Percentiles rank a stretch among this genome's conserved stretches.
These are phyloP conservation scores for Rostrohypoxylon terebratum DNA, from an alignment of 495 filamentous ascomycete species.

Conservation along the genomic window DNA sequence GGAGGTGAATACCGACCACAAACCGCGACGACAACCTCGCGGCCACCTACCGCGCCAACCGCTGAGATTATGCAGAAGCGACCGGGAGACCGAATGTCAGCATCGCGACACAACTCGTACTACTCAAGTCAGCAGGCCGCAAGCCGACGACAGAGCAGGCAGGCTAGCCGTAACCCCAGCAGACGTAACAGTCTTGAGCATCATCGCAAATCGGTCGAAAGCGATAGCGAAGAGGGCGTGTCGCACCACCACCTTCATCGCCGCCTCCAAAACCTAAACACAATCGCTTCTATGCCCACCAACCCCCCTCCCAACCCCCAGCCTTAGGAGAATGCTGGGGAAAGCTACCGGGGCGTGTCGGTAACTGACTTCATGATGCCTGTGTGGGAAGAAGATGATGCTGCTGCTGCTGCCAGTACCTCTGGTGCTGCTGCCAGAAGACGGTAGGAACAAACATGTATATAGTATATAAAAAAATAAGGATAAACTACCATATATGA, in stretches of 20 bases:
- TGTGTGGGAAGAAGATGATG: conserved; percentile 13
- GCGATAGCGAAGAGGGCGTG: conserved; percentile 29
- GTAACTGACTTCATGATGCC: neutral
- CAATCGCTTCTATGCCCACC: conserved; percentile 37
- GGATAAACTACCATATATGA: conserved; percentile 13
- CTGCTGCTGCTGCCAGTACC: neutral
- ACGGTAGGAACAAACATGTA: conserved; percentile 12
- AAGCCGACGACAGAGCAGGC: conserved; percentile 44
- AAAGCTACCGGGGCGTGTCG: neutral
- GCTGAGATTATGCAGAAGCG: conserved; percentile 38
- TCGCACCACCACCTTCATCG: conserved; percentile 40
- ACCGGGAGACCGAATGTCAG: conserved; percentile 43
- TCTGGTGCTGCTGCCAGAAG: neutral
- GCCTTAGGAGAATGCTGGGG: conserved; percentile 4
- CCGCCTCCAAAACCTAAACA: conserved; percentile 43
- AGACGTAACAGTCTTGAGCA: conserved; percentile 40
- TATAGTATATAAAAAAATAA: conserved; percentile 20
- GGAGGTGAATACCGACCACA: conserved; percentile 23
- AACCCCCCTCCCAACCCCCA: neutral
- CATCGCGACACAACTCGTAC: conserved; percentile 46
- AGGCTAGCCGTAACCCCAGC: conserved; percentile 45
- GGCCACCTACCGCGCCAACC: conserved; percentile 33
- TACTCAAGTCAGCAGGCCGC: conserved; percentile 45
- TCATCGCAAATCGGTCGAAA: conserved; percentile 29
- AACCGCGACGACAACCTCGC: conserved; percentile 29